Base-by-base conservation (phyloP, 441 rosid species). In the California macrophylla region DNA sequence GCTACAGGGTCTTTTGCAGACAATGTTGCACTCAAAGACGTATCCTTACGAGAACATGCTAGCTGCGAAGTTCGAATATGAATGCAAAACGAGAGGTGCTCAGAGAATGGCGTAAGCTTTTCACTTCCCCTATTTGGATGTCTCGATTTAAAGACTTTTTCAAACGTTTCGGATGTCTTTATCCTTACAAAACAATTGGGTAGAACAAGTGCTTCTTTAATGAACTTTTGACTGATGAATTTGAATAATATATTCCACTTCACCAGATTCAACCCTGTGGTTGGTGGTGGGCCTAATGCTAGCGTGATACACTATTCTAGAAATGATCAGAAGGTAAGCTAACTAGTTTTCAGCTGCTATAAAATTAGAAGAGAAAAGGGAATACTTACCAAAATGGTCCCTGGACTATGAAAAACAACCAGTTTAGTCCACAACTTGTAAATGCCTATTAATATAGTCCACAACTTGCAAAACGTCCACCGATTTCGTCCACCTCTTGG, bases 101-200 rank as follows among this genome's bases (percentile, higher is more conserved):
- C 96, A 92, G 78, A 89, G 96, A 80, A 94, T 90, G 97, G 96
- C 94, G 97, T 92, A 87, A 87, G 94, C 71, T 40, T 80, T 64
- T 79, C n/a, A n/a, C n/a, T n/a, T n/a, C n/a, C n/a, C n/a, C n/a
- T n/a, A n/a, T n/a, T n/a, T n/a, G n/a, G n/a, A n/a, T n/a, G n/a
- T n/a, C n/a, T n/a, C n/a, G n/a, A n/a, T n/a, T n/a, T n/a, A n/a
- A n/a, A n/a, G n/a, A n/a, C n/a, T n/a, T n/a, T n/a, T n/a, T n/a
- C n/a, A n/a, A n/a, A n/a, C n/a, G n/a, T n/a, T n/a, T n/a, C n/a
- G n/a, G n/a, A n/a, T n/a, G n/a, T n/a, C n/a, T n/a, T n/a, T n/a
- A n/a, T n/a, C n/a, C n/a, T n/a, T n/a, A n/a, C n/a, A n/a, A n/a
- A n/a, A n/a, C n/a, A n/a, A n/a, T n/a, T n/a, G n/a, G n/a, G n/a